phyloP scores from a whole-genome alignment of 352 stramenopile species.

The Pythium sp. region DNA sequence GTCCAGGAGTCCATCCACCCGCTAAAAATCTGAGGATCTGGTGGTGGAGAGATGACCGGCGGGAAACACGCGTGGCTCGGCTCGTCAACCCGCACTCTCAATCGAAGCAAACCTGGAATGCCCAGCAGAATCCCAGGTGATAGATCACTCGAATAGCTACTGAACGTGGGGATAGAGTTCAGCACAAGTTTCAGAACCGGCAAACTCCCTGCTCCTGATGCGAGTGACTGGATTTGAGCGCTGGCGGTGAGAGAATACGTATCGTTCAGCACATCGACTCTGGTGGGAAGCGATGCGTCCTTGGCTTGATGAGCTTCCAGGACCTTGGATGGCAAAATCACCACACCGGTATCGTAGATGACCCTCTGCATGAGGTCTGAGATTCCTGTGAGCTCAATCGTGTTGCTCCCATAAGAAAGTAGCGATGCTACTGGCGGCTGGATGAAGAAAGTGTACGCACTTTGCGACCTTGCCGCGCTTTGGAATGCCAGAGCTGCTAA shows the following conservation, averaged over 20 bases:
- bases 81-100: constrained; percentile 28
- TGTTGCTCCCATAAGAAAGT: constrained; percentile 4
- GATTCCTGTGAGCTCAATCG: constrained; percentile 4
- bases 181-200: constrained; percentile 30
- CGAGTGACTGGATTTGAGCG: constrained; percentile 23
- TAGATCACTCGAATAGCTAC: constrained; percentile 9
- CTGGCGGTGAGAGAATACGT: constrained; percentile 20
- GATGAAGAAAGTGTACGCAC: constrained; percentile 30
- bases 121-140: constrained; percentile 19
- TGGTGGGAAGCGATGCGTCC: constrained; percentile 23
- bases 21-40: constrained; percentile 33
- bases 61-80: constrained; percentile 37
- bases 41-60: constrained; percentile 7
- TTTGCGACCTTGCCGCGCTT: constrained; percentile 21
- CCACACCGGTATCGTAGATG: constrained; percentile 11
- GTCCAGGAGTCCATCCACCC: constrained; percentile 55
- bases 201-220: constrained; percentile 23
- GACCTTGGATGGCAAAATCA: constrained; percentile 24
- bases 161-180: constrained; percentile 16
- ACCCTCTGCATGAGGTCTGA: constrained; percentile 23
- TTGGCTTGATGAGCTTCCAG: constrained; percentile 27
- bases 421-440: constrained; percentile 11
- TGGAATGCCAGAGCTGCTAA: constrained; percentile 12
- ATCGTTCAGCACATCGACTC: constrained; percentile 26
- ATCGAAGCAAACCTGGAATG: constrained; percentile 25